phyloP scores from a whole-genome alignment of 176 grass and related monocot genomes.

The Aegilops umbellulata region DNA sequence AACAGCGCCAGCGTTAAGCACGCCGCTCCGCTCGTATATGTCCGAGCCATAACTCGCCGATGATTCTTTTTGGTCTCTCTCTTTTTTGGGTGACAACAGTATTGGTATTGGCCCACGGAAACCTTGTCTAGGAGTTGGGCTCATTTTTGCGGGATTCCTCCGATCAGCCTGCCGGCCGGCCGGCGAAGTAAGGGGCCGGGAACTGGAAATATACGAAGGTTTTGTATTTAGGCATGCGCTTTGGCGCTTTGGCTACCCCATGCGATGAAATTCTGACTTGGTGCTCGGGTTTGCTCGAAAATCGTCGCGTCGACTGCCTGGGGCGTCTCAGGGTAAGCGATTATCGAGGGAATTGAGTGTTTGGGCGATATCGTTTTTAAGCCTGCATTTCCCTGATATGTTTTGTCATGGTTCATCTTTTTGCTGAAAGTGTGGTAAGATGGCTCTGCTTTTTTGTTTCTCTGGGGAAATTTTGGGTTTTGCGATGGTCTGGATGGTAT shows the following conservation, averaged over 20 bases:
- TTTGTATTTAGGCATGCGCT: slow-evolving; percentile 20
- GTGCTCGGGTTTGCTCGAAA: not conserved
- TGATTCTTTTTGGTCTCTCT: slow-evolving; percentile 12
- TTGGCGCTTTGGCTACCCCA: not conserved
- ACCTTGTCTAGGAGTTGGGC: slow-evolving; percentile 26
- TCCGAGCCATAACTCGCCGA: slow-evolving; percentile 26
- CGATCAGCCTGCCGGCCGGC: slow-evolving; percentile 18
- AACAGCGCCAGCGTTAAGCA: slow-evolving; percentile 29
- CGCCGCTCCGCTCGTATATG: not conserved
- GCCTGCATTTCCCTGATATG: not conserved
- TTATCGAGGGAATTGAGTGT: too few species aligned
- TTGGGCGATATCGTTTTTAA: not conserved
- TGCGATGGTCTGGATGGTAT: not conserved
- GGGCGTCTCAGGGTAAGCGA: not conserved
- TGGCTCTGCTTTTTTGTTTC: too few species aligned
- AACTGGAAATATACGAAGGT: slow-evolving; percentile 37
- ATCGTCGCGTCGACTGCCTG: not conserved
- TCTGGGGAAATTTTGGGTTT: not conserved
- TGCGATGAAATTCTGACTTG: not conserved
- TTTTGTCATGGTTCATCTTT: not conserved
- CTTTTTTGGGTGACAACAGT: not conserved
- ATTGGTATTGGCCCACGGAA: slow-evolving; percentile 3
- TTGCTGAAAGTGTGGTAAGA: not conserved
- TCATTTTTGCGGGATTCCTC: slow-evolving; percentile 39
- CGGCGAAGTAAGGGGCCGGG: too few species aligned